Evolutionary conservation across 352 stramenopile genomes (phyloP).

Genomic region (Pythium pyrilobum): DNA sequence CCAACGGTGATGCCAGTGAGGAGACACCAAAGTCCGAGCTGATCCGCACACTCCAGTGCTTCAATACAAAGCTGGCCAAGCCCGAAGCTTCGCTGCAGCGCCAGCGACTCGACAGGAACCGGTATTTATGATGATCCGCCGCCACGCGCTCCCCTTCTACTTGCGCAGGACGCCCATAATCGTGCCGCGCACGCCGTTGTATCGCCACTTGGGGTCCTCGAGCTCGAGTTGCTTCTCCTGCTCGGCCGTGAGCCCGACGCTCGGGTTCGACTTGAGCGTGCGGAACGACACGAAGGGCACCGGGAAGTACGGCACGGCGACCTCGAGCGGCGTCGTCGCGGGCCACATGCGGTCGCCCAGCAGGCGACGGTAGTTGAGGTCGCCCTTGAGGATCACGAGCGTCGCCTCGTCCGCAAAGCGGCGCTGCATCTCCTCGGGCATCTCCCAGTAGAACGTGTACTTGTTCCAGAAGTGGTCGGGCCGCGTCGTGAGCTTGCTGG

Average conservation of each 20-base stretch:
- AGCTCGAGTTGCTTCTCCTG: slow-evolving; percentile 36
- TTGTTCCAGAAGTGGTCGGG: slow-evolving; percentile 60
- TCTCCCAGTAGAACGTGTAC: slow-evolving; percentile 72
- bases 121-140: too few species aligned
- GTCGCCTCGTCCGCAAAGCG: slow-evolving; percentile 32
- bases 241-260: slow-evolving; percentile 43
- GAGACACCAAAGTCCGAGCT: too few species aligned
- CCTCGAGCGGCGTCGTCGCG: slow-evolving; percentile 69
- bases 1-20: too few species aligned
- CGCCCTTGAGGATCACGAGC: slow-evolving; percentile 95
- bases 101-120: too few species aligned
- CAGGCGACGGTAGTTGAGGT: slow-evolving; percentile 97
- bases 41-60: too few species aligned
- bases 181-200: slow-evolving; percentile 63
- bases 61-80: too few species aligned
- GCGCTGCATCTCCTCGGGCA: slow-evolving; percentile 29
- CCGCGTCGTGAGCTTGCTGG: slow-evolving; percentile 17
- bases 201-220: slow-evolving; percentile 56
- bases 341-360: slow-evolving; percentile 92
- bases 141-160: too few species aligned
- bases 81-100: too few species aligned
- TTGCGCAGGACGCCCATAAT: slow-evolving; percentile 51
- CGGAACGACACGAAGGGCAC: slow-evolving; percentile 60
- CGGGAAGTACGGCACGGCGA: slow-evolving; percentile 80
- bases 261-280: slow-evolving; percentile 69